Evolutionary conservation across 2,329 filamentous ascomycete species (phyloP).

Genomic region (Cryphonectria naterciae): DNA sequence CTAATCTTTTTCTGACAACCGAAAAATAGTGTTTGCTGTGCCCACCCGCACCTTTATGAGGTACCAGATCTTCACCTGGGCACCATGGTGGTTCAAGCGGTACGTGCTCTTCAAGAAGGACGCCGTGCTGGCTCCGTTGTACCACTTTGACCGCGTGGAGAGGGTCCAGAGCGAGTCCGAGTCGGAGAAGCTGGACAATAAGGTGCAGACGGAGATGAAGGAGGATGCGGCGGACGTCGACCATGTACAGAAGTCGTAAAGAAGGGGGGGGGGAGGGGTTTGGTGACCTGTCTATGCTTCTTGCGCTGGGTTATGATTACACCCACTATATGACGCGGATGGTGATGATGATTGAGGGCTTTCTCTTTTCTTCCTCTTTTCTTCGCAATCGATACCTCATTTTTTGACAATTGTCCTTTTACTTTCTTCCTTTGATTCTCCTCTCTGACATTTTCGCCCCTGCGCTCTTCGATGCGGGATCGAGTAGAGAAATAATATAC

Average conservation of each 20-base stretch:
- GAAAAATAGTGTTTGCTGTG: conserved; percentile 54
- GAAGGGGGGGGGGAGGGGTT: no score
- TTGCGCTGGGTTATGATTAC: not conserved
- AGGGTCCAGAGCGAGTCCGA: conserved; percentile 12
- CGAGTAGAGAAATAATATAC: not conserved
- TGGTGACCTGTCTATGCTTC: not conserved
- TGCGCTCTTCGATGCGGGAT: not conserved
- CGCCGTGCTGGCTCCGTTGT: conserved; percentile 47
- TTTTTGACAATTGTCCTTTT: not conserved
- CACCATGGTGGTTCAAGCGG: conserved; percentile 65
- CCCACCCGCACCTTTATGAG: conserved; percentile 60
- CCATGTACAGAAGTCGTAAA: not conserved
- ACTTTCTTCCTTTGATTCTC: not conserved
- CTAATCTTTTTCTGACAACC: not conserved
- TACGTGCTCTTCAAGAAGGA: conserved; percentile 56
- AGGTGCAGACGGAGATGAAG: conserved; percentile 1
- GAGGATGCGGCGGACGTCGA: not conserved
- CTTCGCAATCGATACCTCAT: conserved; percentile 9
- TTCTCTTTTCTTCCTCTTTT: not conserved
- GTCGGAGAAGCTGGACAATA: conserved; percentile 15
- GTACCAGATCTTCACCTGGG: conserved; percentile 58
- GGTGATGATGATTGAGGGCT: not conserved
- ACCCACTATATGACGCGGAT: not conserved
- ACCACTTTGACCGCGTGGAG: conserved; percentile 40
- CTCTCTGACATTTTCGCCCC: no score